These are phyloP conservation scores for Rhodotorula sp. DNA, from an alignment of 1,284 basidiomycete genomes.

Conservation along the genomic window DNA sequence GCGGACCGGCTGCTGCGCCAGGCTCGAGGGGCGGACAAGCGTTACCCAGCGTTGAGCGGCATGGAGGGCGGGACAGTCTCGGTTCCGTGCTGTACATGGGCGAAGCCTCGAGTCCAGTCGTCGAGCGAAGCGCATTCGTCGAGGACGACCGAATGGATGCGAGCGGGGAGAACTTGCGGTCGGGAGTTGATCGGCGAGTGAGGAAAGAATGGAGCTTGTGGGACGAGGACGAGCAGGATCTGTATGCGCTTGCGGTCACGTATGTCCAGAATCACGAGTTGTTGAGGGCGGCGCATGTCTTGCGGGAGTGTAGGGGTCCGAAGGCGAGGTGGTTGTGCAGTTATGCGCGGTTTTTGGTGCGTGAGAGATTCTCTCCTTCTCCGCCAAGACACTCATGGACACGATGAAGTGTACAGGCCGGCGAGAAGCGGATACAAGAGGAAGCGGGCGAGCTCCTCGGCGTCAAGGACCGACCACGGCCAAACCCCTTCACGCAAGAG, in stretches of 20 bases:
- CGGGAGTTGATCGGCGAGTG: no score
- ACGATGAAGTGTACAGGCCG: conserved; percentile 27
- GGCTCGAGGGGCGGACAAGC: background rate
- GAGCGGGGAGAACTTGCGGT: background rate
- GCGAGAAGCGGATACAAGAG: conserved; percentile 43
- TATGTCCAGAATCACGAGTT: conserved; percentile 79
- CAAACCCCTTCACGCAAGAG: conserved; percentile 53
- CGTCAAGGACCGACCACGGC: conserved; percentile 18
- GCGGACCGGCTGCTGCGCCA: background rate
- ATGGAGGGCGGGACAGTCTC: conserved; percentile 10
- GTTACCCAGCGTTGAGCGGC: background rate
- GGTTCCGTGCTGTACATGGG: conserved; percentile 27
- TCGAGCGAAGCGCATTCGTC: background rate
- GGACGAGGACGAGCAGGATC: conserved; percentile 51
- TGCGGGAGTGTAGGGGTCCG: conserved; percentile 63
- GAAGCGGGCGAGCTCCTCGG: conserved; percentile 40
- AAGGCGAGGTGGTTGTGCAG: conserved; percentile 73
- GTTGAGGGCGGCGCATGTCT: conserved; percentile 65
- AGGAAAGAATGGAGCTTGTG: conserved; percentile 9
- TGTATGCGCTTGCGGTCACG: conserved; percentile 66
- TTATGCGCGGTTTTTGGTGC: conserved; percentile 82
- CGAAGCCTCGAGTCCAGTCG: conserved; percentile 17
- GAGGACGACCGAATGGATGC: background rate
- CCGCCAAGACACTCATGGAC: background rate
- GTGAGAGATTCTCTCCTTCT: conserved; percentile 41